phyloP scores from a whole-genome alignment of 805 yeast species.

The Barnettozyma californica region DNA sequence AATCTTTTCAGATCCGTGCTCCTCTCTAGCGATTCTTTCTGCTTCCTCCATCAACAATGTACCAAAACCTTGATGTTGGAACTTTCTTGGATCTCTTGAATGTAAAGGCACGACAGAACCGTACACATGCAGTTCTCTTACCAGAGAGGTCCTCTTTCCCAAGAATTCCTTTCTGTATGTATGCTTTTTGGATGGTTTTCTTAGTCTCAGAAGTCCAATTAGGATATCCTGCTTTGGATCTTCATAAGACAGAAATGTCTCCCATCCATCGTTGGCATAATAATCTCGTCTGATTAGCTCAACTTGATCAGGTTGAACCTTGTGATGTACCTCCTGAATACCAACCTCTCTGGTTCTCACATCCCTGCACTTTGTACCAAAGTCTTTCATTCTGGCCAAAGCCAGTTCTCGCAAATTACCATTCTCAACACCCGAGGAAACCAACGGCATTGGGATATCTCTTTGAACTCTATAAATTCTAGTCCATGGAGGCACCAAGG shows the following conservation, averaged over 20 bases:
- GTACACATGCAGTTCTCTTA: slow-evolving; percentile 95
- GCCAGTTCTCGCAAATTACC: slow-evolving; percentile 96
- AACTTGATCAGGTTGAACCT: slow-evolving; percentile 94
- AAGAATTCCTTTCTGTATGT: slow-evolving; percentile 88
- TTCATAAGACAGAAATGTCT: slow-evolving; percentile 91
- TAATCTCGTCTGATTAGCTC: slow-evolving; percentile 93
- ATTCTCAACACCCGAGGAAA: slow-evolving; percentile 95
- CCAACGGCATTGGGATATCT: slow-evolving; percentile 98
- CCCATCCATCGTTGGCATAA: slow-evolving; percentile 98
- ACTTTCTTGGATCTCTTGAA: slow-evolving; percentile 93
- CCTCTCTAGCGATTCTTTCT: slow-evolving; percentile 89
- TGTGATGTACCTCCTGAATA: slow-evolving; percentile 96
- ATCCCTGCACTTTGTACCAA: slow-evolving; percentile 93
- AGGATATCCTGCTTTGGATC: slow-evolving; percentile 95
- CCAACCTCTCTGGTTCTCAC: slow-evolving; percentile 98
- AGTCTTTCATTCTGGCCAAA: slow-evolving; percentile 94
- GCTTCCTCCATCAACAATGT: slow-evolving; percentile 98
- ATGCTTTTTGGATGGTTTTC: slow-evolving; percentile 83
- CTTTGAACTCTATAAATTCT: slow-evolving; percentile 97
- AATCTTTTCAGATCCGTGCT: slow-evolving; percentile 87
- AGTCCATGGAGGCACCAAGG: slow-evolving; percentile 98
- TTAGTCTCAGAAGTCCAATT: slow-evolving; percentile 81
- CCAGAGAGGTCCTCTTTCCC: slow-evolving; percentile 81
- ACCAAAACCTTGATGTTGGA: slow-evolving; percentile 99
- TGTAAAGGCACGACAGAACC: slow-evolving; percentile 97